Evolutionary conservation across 1,139 yeast species (phyloP).

Genomic region (Sugiyamaella japonica): DNA sequence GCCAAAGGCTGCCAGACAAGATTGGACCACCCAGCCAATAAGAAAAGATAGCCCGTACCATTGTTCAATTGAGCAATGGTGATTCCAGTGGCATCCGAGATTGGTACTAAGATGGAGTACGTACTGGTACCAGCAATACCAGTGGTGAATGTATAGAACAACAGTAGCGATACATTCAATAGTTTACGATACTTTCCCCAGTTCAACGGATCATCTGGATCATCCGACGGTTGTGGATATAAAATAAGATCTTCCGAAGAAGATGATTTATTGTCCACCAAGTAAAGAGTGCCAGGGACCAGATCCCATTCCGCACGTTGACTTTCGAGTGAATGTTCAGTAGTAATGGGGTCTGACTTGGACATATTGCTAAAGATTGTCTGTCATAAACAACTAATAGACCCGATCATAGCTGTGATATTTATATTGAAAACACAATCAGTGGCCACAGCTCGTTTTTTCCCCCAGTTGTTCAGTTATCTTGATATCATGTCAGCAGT

Average conservation of each 20-base stretch:
- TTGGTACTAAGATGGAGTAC: conserved; percentile 48
- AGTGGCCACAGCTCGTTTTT: background rate
- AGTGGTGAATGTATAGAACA: conserved; percentile 45
- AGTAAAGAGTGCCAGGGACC: conserved; percentile 63
- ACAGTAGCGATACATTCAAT: conserved; percentile 34
- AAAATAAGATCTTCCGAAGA: conserved; percentile 42
- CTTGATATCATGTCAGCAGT: background rate
- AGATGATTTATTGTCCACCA: conserved; percentile 50
- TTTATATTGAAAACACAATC: background rate
- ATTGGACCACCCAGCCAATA: conserved; percentile 52
- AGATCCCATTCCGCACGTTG: conserved; percentile 31
- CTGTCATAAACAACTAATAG: background rate
- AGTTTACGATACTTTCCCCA: conserved; percentile 46
- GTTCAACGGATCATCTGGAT: conserved; percentile 52
- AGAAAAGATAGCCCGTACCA: conserved; percentile 54
- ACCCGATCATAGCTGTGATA: conserved; percentile 1
- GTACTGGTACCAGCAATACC: conserved; percentile 52
- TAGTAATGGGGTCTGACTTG: conserved; percentile 4
- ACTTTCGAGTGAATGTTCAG: background rate
- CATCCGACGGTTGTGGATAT: conserved; percentile 49
- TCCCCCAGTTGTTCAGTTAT: background rate
- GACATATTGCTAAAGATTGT: background rate
- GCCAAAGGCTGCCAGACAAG: conserved; percentile 53
- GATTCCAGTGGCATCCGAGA: conserved; percentile 45
- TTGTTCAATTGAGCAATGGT: conserved; percentile 47